Conservation (phyloP, 768 basidiomycete genomes). For the Mycena kentingensis region DNA sequence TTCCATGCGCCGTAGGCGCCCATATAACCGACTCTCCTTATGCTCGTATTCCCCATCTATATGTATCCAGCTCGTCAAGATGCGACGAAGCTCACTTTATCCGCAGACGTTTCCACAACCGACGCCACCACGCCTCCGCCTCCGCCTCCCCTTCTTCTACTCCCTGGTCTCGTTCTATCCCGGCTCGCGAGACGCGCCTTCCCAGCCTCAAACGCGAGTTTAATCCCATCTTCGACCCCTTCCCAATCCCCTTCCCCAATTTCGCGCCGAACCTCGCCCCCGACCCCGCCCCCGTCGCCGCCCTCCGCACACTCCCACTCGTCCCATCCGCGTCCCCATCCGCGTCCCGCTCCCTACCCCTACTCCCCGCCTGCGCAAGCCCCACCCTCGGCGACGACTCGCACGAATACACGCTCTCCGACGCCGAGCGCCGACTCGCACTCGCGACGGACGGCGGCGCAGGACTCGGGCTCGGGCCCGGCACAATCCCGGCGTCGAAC, state of each 20-base stretch:
- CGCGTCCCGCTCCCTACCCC: not conserved
- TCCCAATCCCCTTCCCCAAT: not conserved
- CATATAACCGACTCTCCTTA: too few relatives aligned
- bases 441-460: not conserved
- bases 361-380: not conserved
- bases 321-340: not conserved
- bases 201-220: too few relatives aligned
- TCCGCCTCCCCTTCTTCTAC: too few relatives aligned
- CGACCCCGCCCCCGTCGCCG: too few relatives aligned
- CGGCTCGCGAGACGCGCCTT: too few relatives aligned
- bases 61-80: too few relatives aligned
- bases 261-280: not conserved
- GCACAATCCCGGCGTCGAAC: conserved; percentile 35
- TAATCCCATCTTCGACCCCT: too few relatives aligned
- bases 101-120: not conserved
- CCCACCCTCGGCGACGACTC: not conserved
- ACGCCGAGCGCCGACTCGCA: not conserved
- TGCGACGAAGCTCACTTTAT: too few relatives aligned
- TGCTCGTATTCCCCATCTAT: too few relatives aligned
- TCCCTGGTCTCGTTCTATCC: too few relatives aligned
- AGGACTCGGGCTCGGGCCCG: not conserved
- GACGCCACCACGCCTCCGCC: not conserved
- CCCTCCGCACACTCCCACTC: not conserved
- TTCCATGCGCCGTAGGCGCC: too few relatives aligned
- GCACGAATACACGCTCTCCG: not conserved